phyloP scores from a whole-genome alignment of 768 basidiomycete genomes.

The Podaxis sp. region DNA sequence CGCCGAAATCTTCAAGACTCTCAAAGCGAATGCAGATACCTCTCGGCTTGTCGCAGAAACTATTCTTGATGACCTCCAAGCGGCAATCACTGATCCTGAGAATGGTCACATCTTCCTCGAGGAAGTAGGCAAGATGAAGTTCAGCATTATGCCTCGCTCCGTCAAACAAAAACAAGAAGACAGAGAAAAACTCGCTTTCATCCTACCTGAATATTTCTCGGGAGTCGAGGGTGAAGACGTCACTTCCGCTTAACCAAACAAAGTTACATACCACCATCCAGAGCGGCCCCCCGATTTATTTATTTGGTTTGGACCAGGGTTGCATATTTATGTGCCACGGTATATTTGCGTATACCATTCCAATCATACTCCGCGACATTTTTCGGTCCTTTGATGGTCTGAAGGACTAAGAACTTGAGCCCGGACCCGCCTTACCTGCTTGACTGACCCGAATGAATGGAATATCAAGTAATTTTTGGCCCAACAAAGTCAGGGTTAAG shows the following conservation, averaged over 20 bases:
- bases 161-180: constrained; percentile 57
- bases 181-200: constrained; percentile 65
- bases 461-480: too few species aligned
- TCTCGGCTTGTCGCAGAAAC: constrained; percentile 73
- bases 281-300: neutral
- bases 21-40: constrained; percentile 83
- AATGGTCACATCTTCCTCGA: constrained; percentile 51
- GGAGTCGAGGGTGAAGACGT: neutral
- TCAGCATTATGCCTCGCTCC: constrained; percentile 76
- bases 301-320: neutral
- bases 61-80: constrained; percentile 70
- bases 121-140: constrained; percentile 82
- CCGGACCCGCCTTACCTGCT: too few species aligned
- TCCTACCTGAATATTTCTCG: constrained; percentile 77
- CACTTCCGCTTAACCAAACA: neutral
- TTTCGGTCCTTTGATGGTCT: neutral
- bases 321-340: neutral
- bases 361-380: neutral
- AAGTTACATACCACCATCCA: neutral
- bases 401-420: neutral
- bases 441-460: too few species aligned
- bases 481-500: neutral
- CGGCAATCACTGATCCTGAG: constrained; percentile 29
- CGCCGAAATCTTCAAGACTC: constrained; percentile 87
- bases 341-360: neutral